These are phyloP conservation scores for Gaertneriomyces sp. DNA, from an alignment of 192 early-diverging fungal species.

Conservation along the genomic window DNA sequence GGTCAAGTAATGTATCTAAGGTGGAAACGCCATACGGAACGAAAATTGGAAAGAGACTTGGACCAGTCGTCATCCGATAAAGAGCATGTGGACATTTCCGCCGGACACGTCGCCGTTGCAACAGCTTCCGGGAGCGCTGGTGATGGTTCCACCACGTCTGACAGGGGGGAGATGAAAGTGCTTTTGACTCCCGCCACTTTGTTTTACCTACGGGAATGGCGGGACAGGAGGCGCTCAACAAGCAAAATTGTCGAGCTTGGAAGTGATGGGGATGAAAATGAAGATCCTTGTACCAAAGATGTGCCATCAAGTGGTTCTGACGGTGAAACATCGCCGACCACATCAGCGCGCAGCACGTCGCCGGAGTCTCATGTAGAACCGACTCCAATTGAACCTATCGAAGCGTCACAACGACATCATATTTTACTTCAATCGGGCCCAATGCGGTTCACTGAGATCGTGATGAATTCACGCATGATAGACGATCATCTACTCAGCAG, in stretches of 20 bases:
- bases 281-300: no score
- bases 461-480: constrained; percentile 21
- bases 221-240: neutral
- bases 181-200: constrained; percentile 22
- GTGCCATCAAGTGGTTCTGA: no score
- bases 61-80: neutral
- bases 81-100: neutral
- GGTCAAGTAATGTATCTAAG: constrained; percentile 19
- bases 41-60: constrained; percentile 15
- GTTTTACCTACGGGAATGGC: constrained; percentile 25
- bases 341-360: neutral
- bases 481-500: constrained; percentile 23
- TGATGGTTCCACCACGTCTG: neutral
- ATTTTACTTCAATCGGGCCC: constrained; percentile 16
- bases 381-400: neutral
- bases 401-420: constrained; percentile 4
- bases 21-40: constrained; percentile 18
- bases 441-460: constrained; percentile 18
- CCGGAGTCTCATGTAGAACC: neutral
- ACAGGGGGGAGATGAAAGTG: constrained; percentile 18
- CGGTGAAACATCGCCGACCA: neutral
- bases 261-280: no score
- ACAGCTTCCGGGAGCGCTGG: neutral
- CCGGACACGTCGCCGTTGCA: neutral
- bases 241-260: neutral